Evolutionary conservation across 2,329 filamentous ascomycete genomes (phyloP).

Genomic region (Cytospora chrysosperma): DNA sequence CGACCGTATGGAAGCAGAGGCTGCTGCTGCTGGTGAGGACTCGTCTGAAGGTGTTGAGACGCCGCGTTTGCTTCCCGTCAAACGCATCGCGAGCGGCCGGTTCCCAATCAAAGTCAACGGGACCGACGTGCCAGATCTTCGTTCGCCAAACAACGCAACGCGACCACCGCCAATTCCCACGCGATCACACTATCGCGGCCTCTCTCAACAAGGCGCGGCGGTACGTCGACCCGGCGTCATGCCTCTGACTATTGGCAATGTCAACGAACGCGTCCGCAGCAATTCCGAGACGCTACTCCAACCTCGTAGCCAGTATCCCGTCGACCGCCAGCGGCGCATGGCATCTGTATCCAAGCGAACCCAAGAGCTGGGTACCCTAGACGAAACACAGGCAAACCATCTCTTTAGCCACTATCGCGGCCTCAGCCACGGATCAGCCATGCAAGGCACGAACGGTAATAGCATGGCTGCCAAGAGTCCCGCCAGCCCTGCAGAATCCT

Average conservation of each 20-base stretch:
- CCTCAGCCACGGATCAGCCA: conserved; percentile 67
- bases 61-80: conserved; percentile 64
- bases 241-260: conserved; percentile 64
- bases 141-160: conserved; percentile 61
- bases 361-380: conserved; percentile 60
- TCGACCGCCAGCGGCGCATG: conserved; percentile 61
- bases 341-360: conserved; percentile 60
- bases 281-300: conserved; percentile 63
- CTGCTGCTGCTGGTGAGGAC: conserved; percentile 49
- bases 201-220: conserved; percentile 64
- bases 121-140: conserved; percentile 64
- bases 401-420: conserved; percentile 67
- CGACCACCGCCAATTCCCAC: conserved; percentile 76
- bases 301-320: conserved; percentile 42
- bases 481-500: conserved; percentile 58
- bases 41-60: conserved; percentile 76
- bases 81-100: conserved; percentile 61
- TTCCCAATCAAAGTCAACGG: conserved; percentile 71
- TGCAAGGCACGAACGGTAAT: conserved; percentile 50
- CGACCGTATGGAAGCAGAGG: conserved; percentile 55
- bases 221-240: conserved; percentile 71
- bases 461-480: conserved; percentile 49
- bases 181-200: conserved; percentile 75
- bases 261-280: conserved; percentile 65
- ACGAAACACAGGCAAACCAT: conserved; percentile 62